phyloP scores from a whole-genome alignment of 2,329 filamentous ascomycete species.

The Apiospora hydei region DNA sequence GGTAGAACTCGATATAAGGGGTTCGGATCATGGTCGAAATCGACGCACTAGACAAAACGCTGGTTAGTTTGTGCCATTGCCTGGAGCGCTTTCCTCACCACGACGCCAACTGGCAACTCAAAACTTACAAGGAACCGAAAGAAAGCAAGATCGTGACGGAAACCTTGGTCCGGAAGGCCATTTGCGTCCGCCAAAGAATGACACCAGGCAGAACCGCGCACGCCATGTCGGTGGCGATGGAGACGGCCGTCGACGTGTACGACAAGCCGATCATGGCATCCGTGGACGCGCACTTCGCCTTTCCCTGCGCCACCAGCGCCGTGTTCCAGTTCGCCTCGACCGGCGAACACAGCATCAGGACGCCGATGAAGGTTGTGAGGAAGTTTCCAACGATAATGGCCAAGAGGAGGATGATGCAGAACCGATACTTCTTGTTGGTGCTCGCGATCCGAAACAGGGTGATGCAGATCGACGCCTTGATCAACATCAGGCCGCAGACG shows the following conservation, averaged over 20 bases:
- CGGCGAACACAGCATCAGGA: constrained; percentile 42
- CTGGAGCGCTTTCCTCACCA: neutral
- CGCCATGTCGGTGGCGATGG: constrained; percentile 44
- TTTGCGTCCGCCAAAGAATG: constrained; percentile 43
- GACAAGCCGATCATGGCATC: constrained; percentile 36
- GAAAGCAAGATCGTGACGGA: constrained; percentile 36
- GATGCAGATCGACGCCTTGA: constrained; percentile 46
- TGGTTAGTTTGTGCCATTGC: neutral
- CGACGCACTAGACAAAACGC: constrained; percentile 30
- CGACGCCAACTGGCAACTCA: neutral
- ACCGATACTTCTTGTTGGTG: constrained; percentile 31
- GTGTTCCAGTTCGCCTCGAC: constrained; percentile 41
- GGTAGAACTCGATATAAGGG: constrained; percentile 35
- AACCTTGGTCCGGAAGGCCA: constrained; percentile 36
- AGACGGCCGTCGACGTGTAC: constrained; percentile 41
- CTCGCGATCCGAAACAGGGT: constrained; percentile 45
- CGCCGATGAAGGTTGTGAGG: constrained; percentile 42
- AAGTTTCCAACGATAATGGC: constrained; percentile 37
- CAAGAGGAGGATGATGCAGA: constrained; percentile 33
- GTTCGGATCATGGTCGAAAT: constrained; percentile 36
- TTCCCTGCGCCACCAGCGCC: constrained; percentile 39
- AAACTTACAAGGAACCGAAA: constrained; percentile 38
- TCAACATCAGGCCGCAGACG: constrained; percentile 34
- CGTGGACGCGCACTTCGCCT: constrained; percentile 31
- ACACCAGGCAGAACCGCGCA: constrained; percentile 42